Evolutionary conservation across 2,329 filamentous ascomycete species (phyloP).

Genomic region (Scolecobasidium constrictum): DNA sequence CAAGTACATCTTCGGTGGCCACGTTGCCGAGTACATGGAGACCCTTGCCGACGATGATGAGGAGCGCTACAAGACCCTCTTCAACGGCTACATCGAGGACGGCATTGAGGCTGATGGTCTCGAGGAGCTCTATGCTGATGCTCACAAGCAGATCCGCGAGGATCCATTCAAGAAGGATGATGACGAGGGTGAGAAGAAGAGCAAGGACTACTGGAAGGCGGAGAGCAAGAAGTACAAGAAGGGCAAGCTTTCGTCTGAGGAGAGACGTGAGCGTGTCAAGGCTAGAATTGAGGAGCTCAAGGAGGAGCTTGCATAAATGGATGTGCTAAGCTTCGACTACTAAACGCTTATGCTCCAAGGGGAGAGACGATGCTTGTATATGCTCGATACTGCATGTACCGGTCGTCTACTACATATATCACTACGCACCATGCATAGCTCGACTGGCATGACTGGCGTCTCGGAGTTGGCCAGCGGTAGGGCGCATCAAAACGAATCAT

Average conservation of each 20-base stretch:
- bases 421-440: too few relatives aligned
- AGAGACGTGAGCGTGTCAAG: slow-evolving; percentile 78
- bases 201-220: slow-evolving; percentile 92
- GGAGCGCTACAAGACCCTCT: slow-evolving; percentile 98
- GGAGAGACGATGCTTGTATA: too few relatives aligned
- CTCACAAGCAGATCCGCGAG: slow-evolving; percentile 93
- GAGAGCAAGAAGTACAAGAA: slow-evolving; percentile 85
- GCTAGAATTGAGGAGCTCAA: slow-evolving; percentile 80
- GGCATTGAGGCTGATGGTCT: slow-evolving; percentile 93
- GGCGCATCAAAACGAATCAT: too few relatives aligned
- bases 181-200: slow-evolving; percentile 73
- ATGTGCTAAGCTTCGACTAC: too few relatives aligned
- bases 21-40: slow-evolving; percentile 99
- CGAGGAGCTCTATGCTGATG: slow-evolving; percentile 92
- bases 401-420: too few relatives aligned
- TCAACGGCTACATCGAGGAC: slow-evolving; percentile 95
- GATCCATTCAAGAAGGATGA: slow-evolving; percentile 93
- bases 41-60: slow-evolving; percentile 98
- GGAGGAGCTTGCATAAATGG: slow-evolving; percentile 18
- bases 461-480: too few relatives aligned
- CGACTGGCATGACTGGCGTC: too few relatives aligned
- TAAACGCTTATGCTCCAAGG: too few relatives aligned
- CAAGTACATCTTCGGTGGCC: slow-evolving; percentile 98
- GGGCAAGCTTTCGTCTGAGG: slow-evolving; percentile 66
- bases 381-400: too few relatives aligned